These are phyloP conservation scores for Pyrenophora graminea DNA, from an alignment of 2,329 filamentous ascomycete genomes.

Conservation along the genomic window DNA sequence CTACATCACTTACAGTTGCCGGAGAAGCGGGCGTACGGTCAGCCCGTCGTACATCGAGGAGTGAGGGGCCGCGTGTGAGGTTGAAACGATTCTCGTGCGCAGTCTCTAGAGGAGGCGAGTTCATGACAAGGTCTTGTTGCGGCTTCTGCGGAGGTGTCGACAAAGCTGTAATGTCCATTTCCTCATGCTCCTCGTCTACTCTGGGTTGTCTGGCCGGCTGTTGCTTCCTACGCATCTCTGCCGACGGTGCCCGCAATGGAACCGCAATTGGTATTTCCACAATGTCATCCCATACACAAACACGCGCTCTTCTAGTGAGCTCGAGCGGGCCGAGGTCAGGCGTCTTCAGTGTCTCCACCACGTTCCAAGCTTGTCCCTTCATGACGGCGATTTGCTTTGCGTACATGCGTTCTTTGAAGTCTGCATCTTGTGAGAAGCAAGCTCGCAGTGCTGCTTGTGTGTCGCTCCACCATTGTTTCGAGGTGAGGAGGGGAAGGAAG, in stretches of 20 bases:
- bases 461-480: slow-evolving; percentile 94
- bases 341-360: slow-evolving; percentile 94
- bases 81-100: slow-evolving; percentile 54
- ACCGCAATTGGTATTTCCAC: slow-evolving; percentile 95
- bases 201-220: slow-evolving; percentile 42
- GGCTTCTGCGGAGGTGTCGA: slow-evolving; percentile 59
- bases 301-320: slow-evolving; percentile 83
- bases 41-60: slow-evolving; percentile 43
- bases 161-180: slow-evolving; percentile 84
- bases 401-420: slow-evolving; percentile 99
- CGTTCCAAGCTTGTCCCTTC: slow-evolving; percentile 99
- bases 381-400: slow-evolving; percentile 97
- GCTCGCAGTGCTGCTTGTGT: slow-evolving; percentile 84
- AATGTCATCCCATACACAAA: slow-evolving; percentile 97
- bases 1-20: slow-evolving; percentile 40
- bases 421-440: slow-evolving; percentile 88
- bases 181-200: slow-evolving; percentile 66
- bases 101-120: slow-evolving; percentile 56
- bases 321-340: slow-evolving; percentile 91
- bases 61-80: slow-evolving; percentile 51
- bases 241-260: slow-evolving; percentile 80
- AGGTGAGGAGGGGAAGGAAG: slow-evolving; percentile 93
- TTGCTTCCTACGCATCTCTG: slow-evolving; percentile 76
- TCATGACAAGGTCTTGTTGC: slow-evolving; percentile 70
- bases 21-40: slow-evolving; percentile 36